These are phyloP conservation scores for Polygonum maritimum DNA, from an alignment of 148 eudicot genomes.

Conservation along the genomic window DNA sequence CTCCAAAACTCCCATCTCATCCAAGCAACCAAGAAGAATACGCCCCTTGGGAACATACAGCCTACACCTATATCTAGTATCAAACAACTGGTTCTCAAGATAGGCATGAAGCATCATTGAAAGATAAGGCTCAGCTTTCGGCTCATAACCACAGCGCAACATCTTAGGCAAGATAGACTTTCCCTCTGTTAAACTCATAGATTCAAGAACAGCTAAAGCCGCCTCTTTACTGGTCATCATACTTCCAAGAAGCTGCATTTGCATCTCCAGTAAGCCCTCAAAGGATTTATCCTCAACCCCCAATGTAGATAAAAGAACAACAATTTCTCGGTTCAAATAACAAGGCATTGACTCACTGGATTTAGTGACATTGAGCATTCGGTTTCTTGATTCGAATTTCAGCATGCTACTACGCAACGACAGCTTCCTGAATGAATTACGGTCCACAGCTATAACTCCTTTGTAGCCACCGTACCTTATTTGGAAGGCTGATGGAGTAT, in stretches of 20 bases:
- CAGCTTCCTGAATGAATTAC: constrained; percentile 63
- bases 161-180: constrained; percentile 53
- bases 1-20: constrained; percentile 67
- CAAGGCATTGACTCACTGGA: constrained; percentile 76
- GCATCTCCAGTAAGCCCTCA: constrained; percentile 51
- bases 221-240: constrained; percentile 54
- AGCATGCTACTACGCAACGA: constrained; percentile 85
- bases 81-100: constrained; percentile 56
- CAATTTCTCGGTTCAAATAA: constrained; percentile 83
- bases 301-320: constrained; percentile 70
- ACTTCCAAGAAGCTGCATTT: constrained; percentile 47
- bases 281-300: constrained; percentile 62
- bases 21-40: constrained; percentile 78
- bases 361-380: constrained; percentile 91
- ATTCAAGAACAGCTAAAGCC: constrained; percentile 59
- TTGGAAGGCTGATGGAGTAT: constrained; percentile 89
- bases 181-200: constrained; percentile 42
- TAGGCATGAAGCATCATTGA: constrained; percentile 79
- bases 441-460: constrained; percentile 87
- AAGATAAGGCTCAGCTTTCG: constrained; percentile 75
- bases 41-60: constrained; percentile 77
- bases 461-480: constrained; percentile 96
- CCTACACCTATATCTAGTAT: constrained; percentile 73
- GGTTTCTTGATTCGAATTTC: constrained; percentile 78
- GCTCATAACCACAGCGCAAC: constrained; percentile 73